These are phyloP conservation scores for Lachancea cidri DNA, from an alignment of 805 yeast genomes.

Conservation along the genomic window DNA sequence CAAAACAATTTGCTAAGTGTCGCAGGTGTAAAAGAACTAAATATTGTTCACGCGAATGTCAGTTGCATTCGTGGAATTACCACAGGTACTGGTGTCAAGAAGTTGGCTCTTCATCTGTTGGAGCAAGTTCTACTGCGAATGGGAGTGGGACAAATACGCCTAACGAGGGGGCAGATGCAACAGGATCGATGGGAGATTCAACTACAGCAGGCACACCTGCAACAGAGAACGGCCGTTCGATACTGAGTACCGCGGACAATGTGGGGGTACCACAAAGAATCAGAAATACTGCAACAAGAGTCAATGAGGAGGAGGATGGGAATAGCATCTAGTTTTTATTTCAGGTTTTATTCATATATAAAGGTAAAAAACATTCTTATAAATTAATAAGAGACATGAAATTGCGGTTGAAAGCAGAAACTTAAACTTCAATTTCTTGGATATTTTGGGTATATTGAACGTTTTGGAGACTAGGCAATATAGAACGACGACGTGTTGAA, in stretches of 20 bases:
- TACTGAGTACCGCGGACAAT: slow-evolving; percentile 3
- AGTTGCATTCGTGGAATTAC: slow-evolving; percentile 83
- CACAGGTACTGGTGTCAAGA: slow-evolving; percentile 92
- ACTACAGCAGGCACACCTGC: slow-evolving; percentile 2
- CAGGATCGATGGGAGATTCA: slow-evolving; percentile 2
- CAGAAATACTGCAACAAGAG: neutral
- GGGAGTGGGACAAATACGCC: slow-evolving; percentile 6
- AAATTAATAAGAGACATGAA: no score
- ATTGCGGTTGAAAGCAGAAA: no score
- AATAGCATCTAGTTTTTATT: neutral
- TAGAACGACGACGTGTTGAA: no score
- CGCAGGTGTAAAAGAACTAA: slow-evolving; percentile 91
- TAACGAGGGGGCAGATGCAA: slow-evolving; percentile 1
- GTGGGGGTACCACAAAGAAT: slow-evolving; percentile 2
- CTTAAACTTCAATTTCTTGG: no score
- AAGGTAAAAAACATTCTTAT: no score
- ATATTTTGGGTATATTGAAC: no score
- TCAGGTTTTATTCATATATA: no score
- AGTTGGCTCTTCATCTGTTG: slow-evolving; percentile 27
- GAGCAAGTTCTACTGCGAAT: slow-evolving; percentile 2
- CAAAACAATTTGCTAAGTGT: slow-evolving; percentile 92
- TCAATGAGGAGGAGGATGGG: neutral
- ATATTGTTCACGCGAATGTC: slow-evolving; percentile 91
- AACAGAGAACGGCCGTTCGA: slow-evolving; percentile 3
- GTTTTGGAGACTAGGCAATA: no score